Evolutionary conservation across 1,284 basidiomycete genomes (phyloP), one percentile per base, ranked within the genome.

Genomic region (Farysia itapuensis): DNA sequence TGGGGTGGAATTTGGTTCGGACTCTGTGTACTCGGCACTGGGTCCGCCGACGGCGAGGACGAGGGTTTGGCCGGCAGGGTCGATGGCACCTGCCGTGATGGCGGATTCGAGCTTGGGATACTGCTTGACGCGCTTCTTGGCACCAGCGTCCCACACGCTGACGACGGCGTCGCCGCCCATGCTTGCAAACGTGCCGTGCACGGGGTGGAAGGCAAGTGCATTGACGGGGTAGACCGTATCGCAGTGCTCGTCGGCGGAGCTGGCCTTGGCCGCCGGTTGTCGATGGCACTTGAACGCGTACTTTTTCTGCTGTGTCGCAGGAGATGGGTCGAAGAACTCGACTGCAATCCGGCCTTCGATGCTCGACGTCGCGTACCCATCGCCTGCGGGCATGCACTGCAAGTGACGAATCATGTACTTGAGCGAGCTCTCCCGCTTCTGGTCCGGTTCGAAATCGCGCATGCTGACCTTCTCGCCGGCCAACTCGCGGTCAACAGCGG

Each of bases 151-250:
- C 94, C 94, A 99, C 51, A 97, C 85, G 0, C 89, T 90, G 29
- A 94, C 86, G 4, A 88, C 86, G 1, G 85, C 86, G 77, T 97
- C 93, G 0, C 91, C 94, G 23, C 93, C 94, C 2, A 87, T 88
- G 0, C 90, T 92, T 0, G 89, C 91, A 72, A 98, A 97, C 0
- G 94, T 96, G 74, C 92, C 94, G 79, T 88, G 87, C 15, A 37
- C 80, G 0, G 94, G 91, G 70, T 97, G 91, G 80, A 97, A 98
- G 0, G 90, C 90, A 23, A 99, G 82, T 0, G 88, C 84, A 72
- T 97, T 95, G 59, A 98, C 93, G 0, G 94, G 92, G 84, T 91
- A 98, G n/a, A 97, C 92, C 58, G 92, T 89, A 75, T 99, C 95
- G n/a, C 89, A 86, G 26, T 88, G 89, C 36, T 90, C 86, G 39